Conservation (phyloP, 2,329 filamentous ascomycete genomes). For the Microcyclospora tardicrescens region DNA sequence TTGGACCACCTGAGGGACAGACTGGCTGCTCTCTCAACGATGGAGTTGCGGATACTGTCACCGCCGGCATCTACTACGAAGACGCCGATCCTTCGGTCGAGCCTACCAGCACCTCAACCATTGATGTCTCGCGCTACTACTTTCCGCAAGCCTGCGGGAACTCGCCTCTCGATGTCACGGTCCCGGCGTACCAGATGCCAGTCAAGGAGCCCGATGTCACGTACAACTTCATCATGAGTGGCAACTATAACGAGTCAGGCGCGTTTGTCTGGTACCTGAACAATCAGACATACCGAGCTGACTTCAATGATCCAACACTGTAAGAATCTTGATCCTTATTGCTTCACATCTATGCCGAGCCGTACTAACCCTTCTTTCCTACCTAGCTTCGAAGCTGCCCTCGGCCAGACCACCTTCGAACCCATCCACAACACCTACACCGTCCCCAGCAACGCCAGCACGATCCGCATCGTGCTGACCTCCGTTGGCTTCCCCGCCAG, state of each 20-base stretch:
- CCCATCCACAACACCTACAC: no score
- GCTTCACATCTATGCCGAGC: no score
- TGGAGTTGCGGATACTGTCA: constrained; percentile 28
- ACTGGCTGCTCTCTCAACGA: constrained; percentile 33
- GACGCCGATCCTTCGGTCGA: constrained; percentile 13
- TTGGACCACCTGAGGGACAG: no score
- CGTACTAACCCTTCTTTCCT: background rate
- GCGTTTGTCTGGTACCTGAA: constrained; percentile 40
- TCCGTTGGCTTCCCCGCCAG: constrained; percentile 14
- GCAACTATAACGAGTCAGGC: constrained; percentile 26
- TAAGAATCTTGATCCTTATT: background rate
- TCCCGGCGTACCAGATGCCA: constrained; percentile 11
- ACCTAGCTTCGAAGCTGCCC: constrained; percentile 9
- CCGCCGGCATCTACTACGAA: constrained; percentile 22
- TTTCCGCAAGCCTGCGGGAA: constrained; percentile 13
- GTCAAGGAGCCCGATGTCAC: constrained; percentile 13
- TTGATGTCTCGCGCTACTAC: constrained; percentile 7
- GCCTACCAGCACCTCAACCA: constrained; percentile 12
- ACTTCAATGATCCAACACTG: constrained; percentile 17
- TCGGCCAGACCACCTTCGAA: constrained; percentile 11
- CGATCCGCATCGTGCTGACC: constrained; percentile 45
- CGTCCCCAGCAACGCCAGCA: constrained; percentile 37
- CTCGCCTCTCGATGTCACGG: constrained; percentile 8
- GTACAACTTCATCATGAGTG: constrained; percentile 12
- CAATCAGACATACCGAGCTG: constrained; percentile 29